Conservation (phyloP, 306 rosid species). For the Lathyrus sativus region DNA sequence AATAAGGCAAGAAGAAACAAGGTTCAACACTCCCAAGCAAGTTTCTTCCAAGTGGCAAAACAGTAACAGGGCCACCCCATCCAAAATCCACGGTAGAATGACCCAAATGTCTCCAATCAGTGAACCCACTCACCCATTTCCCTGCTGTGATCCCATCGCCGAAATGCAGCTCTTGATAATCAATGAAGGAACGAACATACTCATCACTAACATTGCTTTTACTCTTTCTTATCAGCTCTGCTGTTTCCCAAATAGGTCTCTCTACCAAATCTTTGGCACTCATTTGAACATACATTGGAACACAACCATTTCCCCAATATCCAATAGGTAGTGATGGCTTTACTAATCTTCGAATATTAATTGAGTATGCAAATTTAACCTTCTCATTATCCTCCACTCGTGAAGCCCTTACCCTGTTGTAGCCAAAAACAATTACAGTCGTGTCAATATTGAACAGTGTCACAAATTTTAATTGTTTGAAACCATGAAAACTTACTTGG, state of each 20-base stretch:
- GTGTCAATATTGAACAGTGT: too few species aligned
- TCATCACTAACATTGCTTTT: slow-evolving; percentile 64
- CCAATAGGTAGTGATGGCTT: slow-evolving; percentile 64
- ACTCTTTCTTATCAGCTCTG: slow-evolving; percentile 72
- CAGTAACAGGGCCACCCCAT: slow-evolving; percentile 91
- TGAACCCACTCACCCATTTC: slow-evolving; percentile 76
- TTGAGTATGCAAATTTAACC: slow-evolving; percentile 73
- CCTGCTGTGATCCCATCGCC: slow-evolving; percentile 72
- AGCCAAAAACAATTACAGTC: neutral
- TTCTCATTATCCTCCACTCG: slow-evolving; percentile 48
- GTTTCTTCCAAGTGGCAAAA: slow-evolving; percentile 66
- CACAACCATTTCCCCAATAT: slow-evolving; percentile 89
- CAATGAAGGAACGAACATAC: slow-evolving; percentile 70
- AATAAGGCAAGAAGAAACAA: slow-evolving; percentile 77
- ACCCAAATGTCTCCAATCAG: slow-evolving; percentile 88
- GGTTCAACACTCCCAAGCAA: slow-evolving; percentile 86
- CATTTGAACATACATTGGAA: slow-evolving; percentile 66
- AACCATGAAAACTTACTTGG: slow-evolving; percentile 60
- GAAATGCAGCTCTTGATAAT: slow-evolving; percentile 65
- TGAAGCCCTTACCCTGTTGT: slow-evolving; percentile 57
- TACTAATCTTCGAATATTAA: slow-evolving; percentile 58
- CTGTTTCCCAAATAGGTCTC: slow-evolving; percentile 72
- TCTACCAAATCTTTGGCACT: slow-evolving; percentile 54
- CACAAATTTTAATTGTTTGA: too few species aligned
- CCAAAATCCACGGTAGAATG: slow-evolving; percentile 92